Evolutionary conservation across 371 early-diverging fungal genomes (phyloP).

Genomic region (Saksenaea vasiformis): DNA sequence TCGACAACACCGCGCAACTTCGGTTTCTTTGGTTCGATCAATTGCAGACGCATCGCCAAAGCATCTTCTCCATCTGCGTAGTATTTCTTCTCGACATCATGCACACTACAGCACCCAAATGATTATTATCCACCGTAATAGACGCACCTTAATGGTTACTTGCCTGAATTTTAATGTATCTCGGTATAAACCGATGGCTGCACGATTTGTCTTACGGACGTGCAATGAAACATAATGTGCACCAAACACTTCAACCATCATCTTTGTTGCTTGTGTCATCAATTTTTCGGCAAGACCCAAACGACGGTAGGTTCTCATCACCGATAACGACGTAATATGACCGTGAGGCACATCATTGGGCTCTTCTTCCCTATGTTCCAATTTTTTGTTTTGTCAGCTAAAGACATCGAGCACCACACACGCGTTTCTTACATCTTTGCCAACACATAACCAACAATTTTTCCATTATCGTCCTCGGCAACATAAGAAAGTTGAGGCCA

Average conservation of each 20-base stretch:
- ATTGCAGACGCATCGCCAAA: slow-evolving; percentile 71
- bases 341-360: slow-evolving; percentile 79
- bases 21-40: slow-evolving; percentile 40
- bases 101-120: slow-evolving; percentile 56
- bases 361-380: slow-evolving; percentile 80
- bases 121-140: neutral
- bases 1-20: slow-evolving; percentile 37
- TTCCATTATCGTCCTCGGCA: slow-evolving; percentile 89
- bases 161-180: slow-evolving; percentile 91
- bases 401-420: neutral
- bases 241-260: slow-evolving; percentile 88
- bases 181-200: slow-evolving; percentile 90
- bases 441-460: slow-evolving; percentile 95
- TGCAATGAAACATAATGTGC: slow-evolving; percentile 92
- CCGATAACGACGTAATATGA: slow-evolving; percentile 95
- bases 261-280: slow-evolving; percentile 89
- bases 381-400: no score
- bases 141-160: slow-evolving; percentile 15
- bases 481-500: slow-evolving; percentile 98
- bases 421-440: slow-evolving; percentile 88
- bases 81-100: slow-evolving; percentile 92
- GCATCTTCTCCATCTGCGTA: slow-evolving; percentile 98
- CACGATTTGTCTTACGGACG: slow-evolving; percentile 93
- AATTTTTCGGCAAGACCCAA: slow-evolving; percentile 95
- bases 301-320: slow-evolving; percentile 93